Base-by-base conservation (phyloP, 2,329 filamentous ascomycete genomes). In the Fusarium lateritium region DNA sequence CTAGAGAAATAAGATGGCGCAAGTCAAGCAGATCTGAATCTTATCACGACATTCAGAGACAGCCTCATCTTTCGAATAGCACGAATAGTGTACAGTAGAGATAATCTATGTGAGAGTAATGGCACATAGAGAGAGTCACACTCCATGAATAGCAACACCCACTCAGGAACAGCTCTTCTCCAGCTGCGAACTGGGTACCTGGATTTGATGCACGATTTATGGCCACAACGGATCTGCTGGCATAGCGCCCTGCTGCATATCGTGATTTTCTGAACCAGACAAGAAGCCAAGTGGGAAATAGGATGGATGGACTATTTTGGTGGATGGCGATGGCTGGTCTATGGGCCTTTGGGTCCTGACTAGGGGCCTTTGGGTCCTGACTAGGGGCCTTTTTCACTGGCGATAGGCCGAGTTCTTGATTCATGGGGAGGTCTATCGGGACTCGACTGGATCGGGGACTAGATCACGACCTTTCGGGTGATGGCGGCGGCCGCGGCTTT, bases 201-300 rank as follows among this genome's bases (percentile, higher is more conserved):
- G 71, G 56, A 66, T 62, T 62, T 49, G 49, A 59, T 71, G 69
- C 65, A 65, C 62, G 56, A 64, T 62, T 63, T 69, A 64, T 72
- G 72, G 69, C 63, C 65, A 62, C 57, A 62, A 72, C 67, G 69
- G 71, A 75, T 75, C 73, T 73, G 65, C 51, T 75, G 65, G 65
- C 63, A 59, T 53, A 54, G 46, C 62, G 71, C 68, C 73, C 73
- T 71, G 71, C 73, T 67, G 45, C 54, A 57, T 61, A 71, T 74
- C 67, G 63, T 70, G 73, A 72, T 65, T 72, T 66, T 67, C 59
- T 51, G 53, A 31, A 31, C 28, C 28, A 13, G 28, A 55, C 60
- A 51, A 34, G 39, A 51, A 54, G 49, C 58, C 34, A 65, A 59
- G 69, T 69, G 65, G 61, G 24, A 67, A 63, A 67, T 38, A 60